Conservation (phyloP, 805 yeast species). For the Kazachstania africana region DNA sequence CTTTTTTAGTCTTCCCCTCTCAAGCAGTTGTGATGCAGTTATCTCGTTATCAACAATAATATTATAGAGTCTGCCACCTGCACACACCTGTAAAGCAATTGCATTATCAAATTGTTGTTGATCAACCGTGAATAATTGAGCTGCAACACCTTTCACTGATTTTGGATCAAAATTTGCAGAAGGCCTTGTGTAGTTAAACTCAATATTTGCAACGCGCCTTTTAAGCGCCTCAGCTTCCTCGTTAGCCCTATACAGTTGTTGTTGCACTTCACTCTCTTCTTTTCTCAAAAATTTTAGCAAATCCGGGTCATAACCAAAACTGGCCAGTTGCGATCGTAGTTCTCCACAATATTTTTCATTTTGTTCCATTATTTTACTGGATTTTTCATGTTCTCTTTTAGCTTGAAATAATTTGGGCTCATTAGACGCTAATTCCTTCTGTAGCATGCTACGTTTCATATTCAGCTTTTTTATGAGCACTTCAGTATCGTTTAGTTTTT, state of each 20-base stretch:
- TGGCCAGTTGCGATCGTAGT: slow-evolving; percentile 33
- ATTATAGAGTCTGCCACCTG: slow-evolving; percentile 83
- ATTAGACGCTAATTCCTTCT: slow-evolving; percentile 35
- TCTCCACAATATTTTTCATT: slow-evolving; percentile 25
- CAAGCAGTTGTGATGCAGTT: slow-evolving; percentile 74
- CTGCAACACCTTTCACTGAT: slow-evolving; percentile 80
- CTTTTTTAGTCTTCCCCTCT: slow-evolving; percentile 62
- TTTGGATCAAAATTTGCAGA: slow-evolving; percentile 42
- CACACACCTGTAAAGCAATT: slow-evolving; percentile 82
- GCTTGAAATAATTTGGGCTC: slow-evolving; percentile 44
- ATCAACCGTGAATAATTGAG: slow-evolving; percentile 61
- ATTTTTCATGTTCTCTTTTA: slow-evolving; percentile 33
- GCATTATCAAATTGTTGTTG: slow-evolving; percentile 49
- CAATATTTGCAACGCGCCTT: slow-evolving; percentile 59
- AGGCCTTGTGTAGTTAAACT: slow-evolving; percentile 63
- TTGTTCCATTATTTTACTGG: slow-evolving; percentile 29
- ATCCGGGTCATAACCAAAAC: slow-evolving; percentile 47
- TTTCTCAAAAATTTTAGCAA: slow-evolving; percentile 33
- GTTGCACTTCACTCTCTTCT: slow-evolving; percentile 34
- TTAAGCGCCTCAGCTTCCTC: slow-evolving; percentile 43
- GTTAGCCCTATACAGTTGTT: slow-evolving; percentile 33
- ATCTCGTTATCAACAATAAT: slow-evolving; percentile 83
- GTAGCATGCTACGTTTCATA: slow-evolving; percentile 46
- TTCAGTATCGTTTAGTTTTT: slow-evolving; percentile 38
- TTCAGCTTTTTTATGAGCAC: slow-evolving; percentile 48